These are phyloP conservation scores for Teunomyces cretensis DNA, from an alignment of 805 yeast genomes.

Conservation along the genomic window DNA sequence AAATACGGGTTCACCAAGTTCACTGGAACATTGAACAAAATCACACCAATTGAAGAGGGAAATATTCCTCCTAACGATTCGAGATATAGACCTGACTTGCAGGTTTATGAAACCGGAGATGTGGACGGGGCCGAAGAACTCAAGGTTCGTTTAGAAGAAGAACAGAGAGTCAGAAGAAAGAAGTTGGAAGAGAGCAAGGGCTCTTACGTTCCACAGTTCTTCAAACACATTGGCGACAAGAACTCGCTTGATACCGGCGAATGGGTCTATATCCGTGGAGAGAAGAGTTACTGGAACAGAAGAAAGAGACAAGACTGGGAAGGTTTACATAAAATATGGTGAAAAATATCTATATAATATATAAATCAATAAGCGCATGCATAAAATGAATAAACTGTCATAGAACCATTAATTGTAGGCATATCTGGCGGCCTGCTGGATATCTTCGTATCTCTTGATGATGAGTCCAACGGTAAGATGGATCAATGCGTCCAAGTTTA, in stretches of 20 bases:
- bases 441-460: constrained; percentile 8
- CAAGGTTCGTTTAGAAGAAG: constrained; percentile 71
- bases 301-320: constrained; percentile 65
- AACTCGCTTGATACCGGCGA: constrained; percentile 39
- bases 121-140: constrained; percentile 68
- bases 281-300: constrained; percentile 74
- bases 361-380: not conserved
- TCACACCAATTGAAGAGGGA: constrained; percentile 67
- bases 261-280: constrained; percentile 61
- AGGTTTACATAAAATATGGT: constrained; percentile 59
- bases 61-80: constrained; percentile 83
- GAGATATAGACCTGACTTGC: constrained; percentile 83
- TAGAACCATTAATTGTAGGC: not conserved
- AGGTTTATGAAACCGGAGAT: constrained; percentile 66
- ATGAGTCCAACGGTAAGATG: constrained; percentile 8
- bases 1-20: constrained; percentile 87
- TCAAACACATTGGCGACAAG: constrained; percentile 44
- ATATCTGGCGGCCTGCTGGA: not conserved
- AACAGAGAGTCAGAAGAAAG: constrained; percentile 76
- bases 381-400: not conserved
- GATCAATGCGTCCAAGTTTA: constrained; percentile 3
- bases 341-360: constrained; percentile 1
- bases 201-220: constrained; percentile 61
- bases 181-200: constrained; percentile 46
- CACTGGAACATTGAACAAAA: constrained; percentile 78